These are phyloP conservation scores for Pleurotus tuber-regium DNA, from an alignment of 768 basidiomycete species.

Conservation along the genomic window DNA sequence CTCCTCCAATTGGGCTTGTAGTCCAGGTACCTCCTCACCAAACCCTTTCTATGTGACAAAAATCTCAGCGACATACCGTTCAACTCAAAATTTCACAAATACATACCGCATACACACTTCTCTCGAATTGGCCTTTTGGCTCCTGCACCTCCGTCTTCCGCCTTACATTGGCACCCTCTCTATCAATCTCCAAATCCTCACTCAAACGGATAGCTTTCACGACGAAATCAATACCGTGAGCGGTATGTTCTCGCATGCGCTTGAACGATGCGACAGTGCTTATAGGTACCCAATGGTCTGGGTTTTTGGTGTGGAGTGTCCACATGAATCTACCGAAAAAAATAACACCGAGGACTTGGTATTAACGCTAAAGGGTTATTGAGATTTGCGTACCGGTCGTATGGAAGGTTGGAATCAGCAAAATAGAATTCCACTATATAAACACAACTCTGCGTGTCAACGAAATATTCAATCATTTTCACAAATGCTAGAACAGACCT, in stretches of 20 bases:
- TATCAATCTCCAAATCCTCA: conserved; percentile 70
- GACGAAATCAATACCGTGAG: conserved; percentile 67
- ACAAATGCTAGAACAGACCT: conserved; percentile 34
- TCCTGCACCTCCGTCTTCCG: conserved; percentile 73
- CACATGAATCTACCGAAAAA: conserved; percentile 79
- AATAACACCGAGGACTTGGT: background rate
- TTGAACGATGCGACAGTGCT: conserved; percentile 90
- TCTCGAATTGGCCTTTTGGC: conserved; percentile 74
- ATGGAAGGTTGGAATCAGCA: conserved; percentile 93
- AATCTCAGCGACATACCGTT: background rate
- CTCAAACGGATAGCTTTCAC: conserved; percentile 57
- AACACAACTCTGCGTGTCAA: background rate
- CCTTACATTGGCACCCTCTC: conserved; percentile 68
- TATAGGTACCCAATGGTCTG: conserved; percentile 89
- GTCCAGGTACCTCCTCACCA: conserved; percentile 55
- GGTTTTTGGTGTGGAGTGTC: conserved; percentile 77
- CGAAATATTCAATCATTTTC: background rate
- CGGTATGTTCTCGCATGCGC: conserved; percentile 78
- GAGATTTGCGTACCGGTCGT: conserved; percentile 63
- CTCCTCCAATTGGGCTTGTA: conserved; percentile 73
- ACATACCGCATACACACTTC: conserved; percentile 89
- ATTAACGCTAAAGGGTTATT: background rate
- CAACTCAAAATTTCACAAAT: background rate
- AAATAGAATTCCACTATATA: conserved; percentile 91
- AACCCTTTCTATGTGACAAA: conserved; percentile 78